A percentile compares a stretch with the other conserved stretches of the same genome.
Conservation (phyloP, 1,284 basidiomycete genomes). For the Rhizoctonia solani region DNA sequence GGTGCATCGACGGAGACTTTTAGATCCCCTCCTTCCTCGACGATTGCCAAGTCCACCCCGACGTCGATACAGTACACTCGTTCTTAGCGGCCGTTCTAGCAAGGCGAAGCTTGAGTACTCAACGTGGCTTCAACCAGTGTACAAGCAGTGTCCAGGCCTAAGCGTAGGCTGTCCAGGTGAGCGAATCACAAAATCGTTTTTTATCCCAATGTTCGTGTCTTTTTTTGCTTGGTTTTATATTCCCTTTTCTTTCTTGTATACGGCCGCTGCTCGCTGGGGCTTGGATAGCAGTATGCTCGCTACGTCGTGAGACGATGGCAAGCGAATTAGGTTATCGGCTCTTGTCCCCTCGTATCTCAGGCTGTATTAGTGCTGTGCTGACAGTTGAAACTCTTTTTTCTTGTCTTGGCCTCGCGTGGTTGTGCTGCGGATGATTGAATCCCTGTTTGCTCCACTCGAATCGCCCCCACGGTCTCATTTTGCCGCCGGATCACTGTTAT, state of each 20-base stretch:
- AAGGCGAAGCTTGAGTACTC: slow-evolving; percentile 5
- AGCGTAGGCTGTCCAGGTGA: slow-evolving; percentile 35
- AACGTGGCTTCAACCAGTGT: slow-evolving; percentile 34
- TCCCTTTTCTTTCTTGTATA: background rate
- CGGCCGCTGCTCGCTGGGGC: background rate
- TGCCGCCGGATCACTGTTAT: slow-evolving; percentile 5
- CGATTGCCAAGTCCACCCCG: too few species aligned
- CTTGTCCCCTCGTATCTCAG: background rate
- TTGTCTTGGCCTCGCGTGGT: background rate
- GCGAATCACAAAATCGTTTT: slow-evolving; percentile 4
- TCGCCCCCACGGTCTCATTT: too few species aligned
- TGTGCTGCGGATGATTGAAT: background rate
- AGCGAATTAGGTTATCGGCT: background rate
- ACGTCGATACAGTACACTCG: too few species aligned
- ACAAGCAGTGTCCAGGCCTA: slow-evolving; percentile 30
- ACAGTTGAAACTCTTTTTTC: slow-evolving; percentile 28
- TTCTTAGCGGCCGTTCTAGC: background rate
- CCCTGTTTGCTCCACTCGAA: too few species aligned
- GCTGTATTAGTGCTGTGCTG: slow-evolving; percentile 15
- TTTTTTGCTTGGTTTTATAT: background rate
- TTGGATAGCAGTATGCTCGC: background rate
- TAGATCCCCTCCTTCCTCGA: background rate
- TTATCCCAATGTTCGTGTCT: slow-evolving; percentile 26
- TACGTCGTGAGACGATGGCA: background rate
- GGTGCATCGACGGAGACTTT: background rate